These are phyloP conservation scores for Kluyveromyces wickerhamii DNA, from an alignment of 805 yeast genomes.

Conservation along the genomic window DNA sequence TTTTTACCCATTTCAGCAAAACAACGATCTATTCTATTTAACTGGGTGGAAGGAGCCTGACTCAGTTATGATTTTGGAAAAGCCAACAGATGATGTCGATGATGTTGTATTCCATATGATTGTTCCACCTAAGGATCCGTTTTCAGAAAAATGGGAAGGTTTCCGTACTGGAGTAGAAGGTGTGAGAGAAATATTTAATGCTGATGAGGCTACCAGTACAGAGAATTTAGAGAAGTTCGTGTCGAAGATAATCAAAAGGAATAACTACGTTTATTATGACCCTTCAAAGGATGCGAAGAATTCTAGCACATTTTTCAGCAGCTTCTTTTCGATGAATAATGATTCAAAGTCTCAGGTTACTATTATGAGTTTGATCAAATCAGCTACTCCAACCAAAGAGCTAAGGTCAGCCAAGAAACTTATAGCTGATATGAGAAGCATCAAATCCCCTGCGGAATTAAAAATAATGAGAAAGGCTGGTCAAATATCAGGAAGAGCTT, in stretches of 20 bases:
- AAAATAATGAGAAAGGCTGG: constrained; percentile 77
- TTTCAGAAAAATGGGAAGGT: constrained; percentile 92
- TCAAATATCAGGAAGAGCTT: constrained; percentile 72
- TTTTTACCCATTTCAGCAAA: constrained; percentile 87
- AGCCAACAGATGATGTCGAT: constrained; percentile 43
- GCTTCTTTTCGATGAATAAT: constrained; percentile 23
- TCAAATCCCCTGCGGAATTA: constrained; percentile 73
- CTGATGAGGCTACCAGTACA: constrained; percentile 60
- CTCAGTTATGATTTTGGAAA: constrained; percentile 60
- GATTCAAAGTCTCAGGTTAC: constrained; percentile 23
- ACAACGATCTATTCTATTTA: constrained; percentile 76
- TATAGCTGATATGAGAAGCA: constrained; percentile 39
- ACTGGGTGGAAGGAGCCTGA: constrained; percentile 94
- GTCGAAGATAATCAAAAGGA: constrained; percentile 39
- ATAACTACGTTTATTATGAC: constrained; percentile 52
- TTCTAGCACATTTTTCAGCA: constrained; percentile 20
- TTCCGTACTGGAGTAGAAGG: constrained; percentile 81
- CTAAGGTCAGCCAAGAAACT: constrained; percentile 22
- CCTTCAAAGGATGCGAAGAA: constrained; percentile 21
- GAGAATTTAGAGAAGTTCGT: constrained; percentile 38
- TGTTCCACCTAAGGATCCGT: constrained; percentile 75
- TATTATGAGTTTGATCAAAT: constrained; percentile 21
- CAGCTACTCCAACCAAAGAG: constrained; percentile 26
- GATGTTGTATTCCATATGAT: constrained; percentile 63
- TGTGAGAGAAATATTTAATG: constrained; percentile 76